These are phyloP conservation scores for Penicillium diatomitis DNA, from an alignment of 495 filamentous ascomycete genomes.

Conservation along the genomic window DNA sequence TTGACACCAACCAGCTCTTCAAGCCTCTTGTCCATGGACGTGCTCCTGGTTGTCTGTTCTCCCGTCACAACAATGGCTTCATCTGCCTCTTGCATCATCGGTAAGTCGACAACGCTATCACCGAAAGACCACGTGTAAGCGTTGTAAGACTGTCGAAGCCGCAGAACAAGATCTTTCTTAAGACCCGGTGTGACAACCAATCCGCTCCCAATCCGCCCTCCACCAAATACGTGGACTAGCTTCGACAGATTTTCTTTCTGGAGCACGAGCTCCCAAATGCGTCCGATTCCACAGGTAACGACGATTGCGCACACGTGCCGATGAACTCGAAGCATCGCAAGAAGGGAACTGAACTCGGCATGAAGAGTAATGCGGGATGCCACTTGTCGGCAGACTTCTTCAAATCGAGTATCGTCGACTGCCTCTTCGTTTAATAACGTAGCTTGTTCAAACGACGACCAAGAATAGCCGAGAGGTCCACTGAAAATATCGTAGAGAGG, in stretches of 20 bases:
- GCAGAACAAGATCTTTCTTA: neutral
- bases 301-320: slow-evolving; percentile 42
- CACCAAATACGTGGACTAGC: neutral
- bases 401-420: slow-evolving; percentile 31
- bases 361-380: slow-evolving; percentile 37
- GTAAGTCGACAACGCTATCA: neutral
- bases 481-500: slow-evolving; percentile 44
- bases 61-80: neutral
- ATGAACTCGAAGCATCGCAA: slow-evolving; percentile 26
- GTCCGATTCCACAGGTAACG: slow-evolving; percentile 41
- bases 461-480: slow-evolving; percentile 47
- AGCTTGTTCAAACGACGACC: slow-evolving; percentile 31
- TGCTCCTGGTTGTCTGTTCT: neutral
- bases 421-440: slow-evolving; percentile 46
- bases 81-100: neutral
- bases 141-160: neutral
- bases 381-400: slow-evolving; percentile 39
- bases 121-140: neutral
- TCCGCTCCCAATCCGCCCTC: neutral
- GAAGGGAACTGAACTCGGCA: slow-evolving; percentile 38
- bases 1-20: neutral
- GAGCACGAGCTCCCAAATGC: neutral
- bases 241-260: neutral
- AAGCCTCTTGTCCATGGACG: neutral
- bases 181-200: neutral